These are phyloP conservation scores for Auriscalpium vulgare DNA, from an alignment of 768 basidiomycete genomes.

Conservation along the genomic window DNA sequence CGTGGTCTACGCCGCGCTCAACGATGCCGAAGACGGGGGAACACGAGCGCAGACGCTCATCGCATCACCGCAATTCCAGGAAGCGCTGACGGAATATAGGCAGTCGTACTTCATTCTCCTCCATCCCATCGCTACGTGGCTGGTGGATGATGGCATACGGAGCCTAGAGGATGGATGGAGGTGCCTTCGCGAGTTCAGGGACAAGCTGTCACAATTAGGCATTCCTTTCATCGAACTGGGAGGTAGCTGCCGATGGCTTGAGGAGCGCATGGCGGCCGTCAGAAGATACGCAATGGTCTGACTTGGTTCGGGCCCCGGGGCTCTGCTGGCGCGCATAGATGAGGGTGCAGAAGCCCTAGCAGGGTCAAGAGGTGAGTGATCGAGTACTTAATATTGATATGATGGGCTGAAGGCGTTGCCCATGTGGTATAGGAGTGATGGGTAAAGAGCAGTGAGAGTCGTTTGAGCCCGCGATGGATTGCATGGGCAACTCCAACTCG, in stretches of 20 bases:
- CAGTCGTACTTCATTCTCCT: conserved; percentile 45
- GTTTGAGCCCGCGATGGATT: no score
- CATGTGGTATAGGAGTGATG: no score
- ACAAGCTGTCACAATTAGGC: neutral
- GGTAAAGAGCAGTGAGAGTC: no score
- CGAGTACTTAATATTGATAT: no score
- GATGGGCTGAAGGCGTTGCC: no score
- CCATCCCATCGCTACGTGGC: conserved; percentile 48
- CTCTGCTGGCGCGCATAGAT: no score
- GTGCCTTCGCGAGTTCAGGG: neutral
- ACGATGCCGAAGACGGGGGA: conserved; percentile 30
- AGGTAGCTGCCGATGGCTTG: neutral
- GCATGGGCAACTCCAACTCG: no score
- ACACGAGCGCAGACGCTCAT: conserved; percentile 28
- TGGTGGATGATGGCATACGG: conserved; percentile 57
- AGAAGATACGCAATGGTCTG: neutral
- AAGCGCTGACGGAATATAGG: conserved; percentile 35
- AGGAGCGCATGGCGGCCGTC: conserved; percentile 1
- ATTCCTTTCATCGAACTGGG: neutral
- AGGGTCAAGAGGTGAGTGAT: no score
- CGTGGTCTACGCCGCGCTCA: conserved; percentile 51
- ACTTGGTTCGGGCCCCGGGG: no score
- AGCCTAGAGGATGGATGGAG: conserved; percentile 38
- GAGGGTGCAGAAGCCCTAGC: no score
- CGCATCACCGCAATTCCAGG: conserved; percentile 31